Base-by-base conservation (phyloP, 345 rosid genomes). In the Hypericum perforatum region DNA sequence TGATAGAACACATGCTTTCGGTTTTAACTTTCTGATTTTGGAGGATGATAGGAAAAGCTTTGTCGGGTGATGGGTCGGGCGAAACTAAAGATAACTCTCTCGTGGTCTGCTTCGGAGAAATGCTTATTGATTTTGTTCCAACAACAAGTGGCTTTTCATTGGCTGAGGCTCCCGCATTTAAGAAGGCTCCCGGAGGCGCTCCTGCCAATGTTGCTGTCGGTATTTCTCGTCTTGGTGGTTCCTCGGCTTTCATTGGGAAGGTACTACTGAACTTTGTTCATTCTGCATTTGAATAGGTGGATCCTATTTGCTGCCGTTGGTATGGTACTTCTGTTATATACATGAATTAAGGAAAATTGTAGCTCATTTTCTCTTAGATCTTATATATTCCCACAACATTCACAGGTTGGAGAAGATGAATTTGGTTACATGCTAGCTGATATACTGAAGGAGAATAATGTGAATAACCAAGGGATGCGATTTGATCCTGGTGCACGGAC, bases 391-490 rank as follows among this genome's bases (percentile, higher is more conserved):
- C 16, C 59, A 10, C 36, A 15, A 64, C 56, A 41, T 67, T 52
- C 41, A 50, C 75, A 92, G 98, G 95, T 92, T 39, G 96, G 98
- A 51, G 96, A 81, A 69, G 98, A 92, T 70, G 98, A 92, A 76
- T 92, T 92, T 51, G 98, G 96, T 6, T 83, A 83, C 74, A 88
- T 92, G 98, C 94, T 88, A 42, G 90, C 89, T 11, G 78, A 83
- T 41, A 88, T 85, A 41, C 59, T 92, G 2, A 88, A 87, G 75
- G 81, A 88, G 66, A 92, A 92, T 62, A 82, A 83, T 62, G 96
- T 88, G 72, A 77, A 92, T 60, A 76, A 54, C 16, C 73, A 80
- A 62, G 98, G 95, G 41, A 71, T 85, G 85, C 80, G 90, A 36
- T 92, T 92, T 64, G 98, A 85, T 63, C 86, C 86, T 3, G 90